These are phyloP conservation scores for Talaromyces thailandensis DNA, from an alignment of 495 filamentous ascomycete genomes.

Conservation along the genomic window DNA sequence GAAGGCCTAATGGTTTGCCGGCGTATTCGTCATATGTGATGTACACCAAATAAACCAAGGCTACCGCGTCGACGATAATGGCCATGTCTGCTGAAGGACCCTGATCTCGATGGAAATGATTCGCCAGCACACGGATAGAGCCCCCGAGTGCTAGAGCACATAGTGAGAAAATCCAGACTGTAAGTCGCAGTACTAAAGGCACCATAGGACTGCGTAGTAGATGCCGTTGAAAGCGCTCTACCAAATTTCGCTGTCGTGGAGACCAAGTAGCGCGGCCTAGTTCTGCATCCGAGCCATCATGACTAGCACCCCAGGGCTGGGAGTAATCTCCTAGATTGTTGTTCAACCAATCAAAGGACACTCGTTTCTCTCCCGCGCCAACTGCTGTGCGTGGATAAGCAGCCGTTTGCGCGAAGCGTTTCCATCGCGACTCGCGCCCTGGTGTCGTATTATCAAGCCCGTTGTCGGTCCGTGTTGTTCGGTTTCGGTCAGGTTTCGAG, in stretches of 20 bases:
- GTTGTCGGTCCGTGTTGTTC: slow-evolving; percentile 16
- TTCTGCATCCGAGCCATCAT: slow-evolving; percentile 18
- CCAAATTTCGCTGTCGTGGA: slow-evolving; percentile 42
- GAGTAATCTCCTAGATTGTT: slow-evolving; percentile 47
- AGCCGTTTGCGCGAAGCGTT: slow-evolving; percentile 45
- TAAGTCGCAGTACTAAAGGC: slow-evolving; percentile 73
- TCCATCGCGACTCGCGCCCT: slow-evolving; percentile 50
- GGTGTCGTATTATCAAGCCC: slow-evolving; percentile 10
- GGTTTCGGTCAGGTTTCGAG: slow-evolving; percentile 16
- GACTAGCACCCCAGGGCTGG: slow-evolving; percentile 45
- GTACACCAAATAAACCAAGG: slow-evolving; percentile 81
- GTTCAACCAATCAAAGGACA: slow-evolving; percentile 51
- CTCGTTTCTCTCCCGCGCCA: slow-evolving; percentile 37
- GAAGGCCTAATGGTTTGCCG: slow-evolving; percentile 81
- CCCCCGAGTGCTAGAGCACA: slow-evolving; percentile 72
- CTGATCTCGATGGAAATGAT: slow-evolving; percentile 35
- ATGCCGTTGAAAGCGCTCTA: slow-evolving; percentile 45
- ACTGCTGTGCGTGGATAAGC: slow-evolving; percentile 38
- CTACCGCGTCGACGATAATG: slow-evolving; percentile 80
- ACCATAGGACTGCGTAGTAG: slow-evolving; percentile 75
- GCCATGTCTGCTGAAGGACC: slow-evolving; percentile 79
- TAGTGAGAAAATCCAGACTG: slow-evolving; percentile 73
- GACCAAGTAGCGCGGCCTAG: slow-evolving; percentile 26
- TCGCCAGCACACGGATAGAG: slow-evolving; percentile 58
- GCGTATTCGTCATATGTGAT: slow-evolving; percentile 97